phyloP scores from a whole-genome alignment of 805 yeast species.

The Schwanniomyces pseudopolymorphus region DNA sequence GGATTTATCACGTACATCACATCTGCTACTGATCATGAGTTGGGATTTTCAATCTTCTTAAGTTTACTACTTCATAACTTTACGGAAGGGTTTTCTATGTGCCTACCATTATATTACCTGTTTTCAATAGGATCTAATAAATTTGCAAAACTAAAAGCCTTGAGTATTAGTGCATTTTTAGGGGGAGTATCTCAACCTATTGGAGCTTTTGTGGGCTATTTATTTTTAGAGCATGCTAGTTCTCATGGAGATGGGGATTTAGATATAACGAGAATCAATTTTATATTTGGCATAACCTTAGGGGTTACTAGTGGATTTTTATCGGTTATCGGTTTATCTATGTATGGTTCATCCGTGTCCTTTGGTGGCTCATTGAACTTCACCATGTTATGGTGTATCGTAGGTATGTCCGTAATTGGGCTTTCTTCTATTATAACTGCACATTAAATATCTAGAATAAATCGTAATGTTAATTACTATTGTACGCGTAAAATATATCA shows the following conservation, averaged over 20 bases:
- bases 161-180: conserved; percentile 60
- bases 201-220: conserved; percentile 76
- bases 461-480: not conserved
- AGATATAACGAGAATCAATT: conserved; percentile 31
- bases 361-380: conserved; percentile 71
- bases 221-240: conserved; percentile 36
- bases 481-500: not conserved
- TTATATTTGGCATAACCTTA: conserved; percentile 62
- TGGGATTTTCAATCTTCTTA: conserved; percentile 79
- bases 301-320: conserved; percentile 82
- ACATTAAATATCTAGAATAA: not conserved
- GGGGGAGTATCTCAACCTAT: conserved; percentile 88
- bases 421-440: conserved; percentile 22
- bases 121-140: conserved; percentile 45
- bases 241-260: conserved; percentile 25
- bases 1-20: conserved; percentile 89
- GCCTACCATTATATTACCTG: conserved; percentile 83
- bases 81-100: conserved; percentile 93
- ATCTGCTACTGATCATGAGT: conserved; percentile 55
- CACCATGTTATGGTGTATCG: conserved; percentile 58
- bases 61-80: conserved; percentile 88
- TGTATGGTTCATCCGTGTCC: conserved; percentile 79
- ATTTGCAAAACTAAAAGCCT: conserved; percentile 52
- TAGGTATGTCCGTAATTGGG: conserved; percentile 61
- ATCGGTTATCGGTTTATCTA: conserved; percentile 75